Percentiles rank a stretch among this genome's conserved stretches.
These are phyloP conservation scores for Dimocarpus longan DNA, from an alignment of 345 rosid species.

Conservation along the genomic window DNA sequence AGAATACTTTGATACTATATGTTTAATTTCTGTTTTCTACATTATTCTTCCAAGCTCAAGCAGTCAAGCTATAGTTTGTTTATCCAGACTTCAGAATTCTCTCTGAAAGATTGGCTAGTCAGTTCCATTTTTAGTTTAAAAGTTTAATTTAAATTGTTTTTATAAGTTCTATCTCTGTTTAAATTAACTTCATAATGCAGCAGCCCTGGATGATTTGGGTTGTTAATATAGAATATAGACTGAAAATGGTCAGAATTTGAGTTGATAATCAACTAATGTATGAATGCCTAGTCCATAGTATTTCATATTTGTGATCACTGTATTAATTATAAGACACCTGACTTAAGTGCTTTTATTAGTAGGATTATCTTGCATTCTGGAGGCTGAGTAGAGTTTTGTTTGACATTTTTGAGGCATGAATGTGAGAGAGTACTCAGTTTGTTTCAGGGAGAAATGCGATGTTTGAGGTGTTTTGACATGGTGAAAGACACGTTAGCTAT, in stretches of 20 bases:
- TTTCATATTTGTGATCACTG: background rate
- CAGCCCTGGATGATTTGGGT: background rate
- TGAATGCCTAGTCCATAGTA: background rate
- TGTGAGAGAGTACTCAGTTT: background rate
- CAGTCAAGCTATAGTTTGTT: conserved; percentile 1
- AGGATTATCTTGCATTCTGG: background rate
- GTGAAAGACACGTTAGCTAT: background rate
- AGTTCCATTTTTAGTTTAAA: background rate
- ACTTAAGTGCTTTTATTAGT: background rate
- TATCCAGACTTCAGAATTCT: background rate
- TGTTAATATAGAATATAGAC: background rate
- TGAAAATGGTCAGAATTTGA: background rate
- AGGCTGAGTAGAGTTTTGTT: background rate
- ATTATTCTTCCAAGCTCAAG: conserved; percentile 2
- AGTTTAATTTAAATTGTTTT: background rate
- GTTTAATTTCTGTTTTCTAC: background rate
- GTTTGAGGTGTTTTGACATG: background rate
- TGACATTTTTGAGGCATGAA: background rate
- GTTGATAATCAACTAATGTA: background rate
- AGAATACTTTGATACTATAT: background rate
- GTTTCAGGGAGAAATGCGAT: background rate
- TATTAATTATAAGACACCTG: background rate
- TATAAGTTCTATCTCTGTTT: background rate
- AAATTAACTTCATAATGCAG: background rate
- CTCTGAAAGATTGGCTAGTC: background rate